Conservation (phyloP, 2,329 filamentous ascomycete genomes). For the Cucurbitaria berberidis region DNA sequence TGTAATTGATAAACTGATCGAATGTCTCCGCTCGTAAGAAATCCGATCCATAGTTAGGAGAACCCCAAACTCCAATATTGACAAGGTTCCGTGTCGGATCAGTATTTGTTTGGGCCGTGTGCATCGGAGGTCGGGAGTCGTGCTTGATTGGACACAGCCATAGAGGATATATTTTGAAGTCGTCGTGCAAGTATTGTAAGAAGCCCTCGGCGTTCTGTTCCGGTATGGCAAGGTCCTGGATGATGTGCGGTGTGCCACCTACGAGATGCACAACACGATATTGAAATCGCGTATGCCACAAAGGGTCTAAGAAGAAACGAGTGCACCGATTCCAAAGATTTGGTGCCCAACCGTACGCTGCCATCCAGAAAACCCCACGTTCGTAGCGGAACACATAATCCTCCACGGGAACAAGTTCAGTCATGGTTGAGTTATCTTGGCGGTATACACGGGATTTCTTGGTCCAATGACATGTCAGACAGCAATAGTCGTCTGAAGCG, state of each 20-base stretch:
- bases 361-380: slow-evolving; percentile 67
- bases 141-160: slow-evolving; percentile 60
- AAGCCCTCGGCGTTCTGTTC: slow-evolving; percentile 57
- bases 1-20: slow-evolving; percentile 67
- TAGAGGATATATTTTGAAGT: slow-evolving; percentile 58
- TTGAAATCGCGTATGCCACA: slow-evolving; percentile 64
- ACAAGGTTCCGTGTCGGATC: slow-evolving; percentile 18
- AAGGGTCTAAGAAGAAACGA: slow-evolving; percentile 62
- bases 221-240: slow-evolving; percentile 66
- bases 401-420: slow-evolving; percentile 46
- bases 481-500: slow-evolving; percentile 1
- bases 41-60: slow-evolving; percentile 53
- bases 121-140: slow-evolving; percentile 6
- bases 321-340: slow-evolving; percentile 59
- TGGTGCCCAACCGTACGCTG: slow-evolving; percentile 58
- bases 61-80: slow-evolving; percentile 72
- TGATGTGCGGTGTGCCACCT: slow-evolving; percentile 59
- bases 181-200: slow-evolving; percentile 54
- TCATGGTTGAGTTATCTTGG: slow-evolving; percentile 28
- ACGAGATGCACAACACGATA: slow-evolving; percentile 64
- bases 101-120: slow-evolving; percentile 11
- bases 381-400: slow-evolving; percentile 67
- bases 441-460: background rate
- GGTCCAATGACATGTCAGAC: slow-evolving; percentile 9
- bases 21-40: slow-evolving; percentile 8